Evolutionary conservation across 176 grass and related monocot genomes (phyloP).

Genomic region (Oryza brachyantha): DNA sequence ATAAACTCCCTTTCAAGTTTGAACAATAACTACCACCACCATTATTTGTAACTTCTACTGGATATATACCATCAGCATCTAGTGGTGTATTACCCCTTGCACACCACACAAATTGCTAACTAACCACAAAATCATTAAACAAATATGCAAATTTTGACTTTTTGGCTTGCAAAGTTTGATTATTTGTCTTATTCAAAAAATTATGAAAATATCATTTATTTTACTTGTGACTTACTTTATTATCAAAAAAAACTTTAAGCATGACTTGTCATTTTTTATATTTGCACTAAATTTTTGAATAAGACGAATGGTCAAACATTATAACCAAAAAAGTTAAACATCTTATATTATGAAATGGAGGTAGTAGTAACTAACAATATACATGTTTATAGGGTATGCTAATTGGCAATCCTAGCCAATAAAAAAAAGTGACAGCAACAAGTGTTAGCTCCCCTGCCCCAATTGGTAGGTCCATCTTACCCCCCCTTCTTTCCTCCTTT

Average conservation of each 20-base stretch:
- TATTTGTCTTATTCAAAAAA: no score
- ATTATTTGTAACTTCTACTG: background rate
- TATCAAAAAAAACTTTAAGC: no score
- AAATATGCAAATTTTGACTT: no score
- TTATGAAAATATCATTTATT: no score
- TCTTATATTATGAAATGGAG: no score
- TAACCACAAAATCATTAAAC: slow-evolving; percentile 7
- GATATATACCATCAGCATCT: background rate
- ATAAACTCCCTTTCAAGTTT: background rate
- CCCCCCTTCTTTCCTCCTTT: background rate
- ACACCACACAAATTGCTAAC: slow-evolving; percentile 1
- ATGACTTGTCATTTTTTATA: no score
- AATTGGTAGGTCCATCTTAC: slow-evolving; percentile 24
- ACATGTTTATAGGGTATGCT: background rate
- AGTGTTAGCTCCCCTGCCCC: slow-evolving; percentile 38
- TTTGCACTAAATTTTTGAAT: no score
- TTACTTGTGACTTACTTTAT: no score
- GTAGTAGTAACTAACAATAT: background rate
- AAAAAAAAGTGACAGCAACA: slow-evolving; percentile 38
- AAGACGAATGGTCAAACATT: no score
- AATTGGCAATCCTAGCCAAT: slow-evolving; percentile 16
- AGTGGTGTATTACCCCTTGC: slow-evolving; percentile 28
- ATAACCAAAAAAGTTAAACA: no score
- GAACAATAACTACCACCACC: slow-evolving; percentile 19
- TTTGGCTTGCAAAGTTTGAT: no score